Percentiles rank a stretch among this genome's conserved stretches.
Conservation (phyloP, 805 yeast genomes). For the Schwanniomyces yamadae region DNA sequence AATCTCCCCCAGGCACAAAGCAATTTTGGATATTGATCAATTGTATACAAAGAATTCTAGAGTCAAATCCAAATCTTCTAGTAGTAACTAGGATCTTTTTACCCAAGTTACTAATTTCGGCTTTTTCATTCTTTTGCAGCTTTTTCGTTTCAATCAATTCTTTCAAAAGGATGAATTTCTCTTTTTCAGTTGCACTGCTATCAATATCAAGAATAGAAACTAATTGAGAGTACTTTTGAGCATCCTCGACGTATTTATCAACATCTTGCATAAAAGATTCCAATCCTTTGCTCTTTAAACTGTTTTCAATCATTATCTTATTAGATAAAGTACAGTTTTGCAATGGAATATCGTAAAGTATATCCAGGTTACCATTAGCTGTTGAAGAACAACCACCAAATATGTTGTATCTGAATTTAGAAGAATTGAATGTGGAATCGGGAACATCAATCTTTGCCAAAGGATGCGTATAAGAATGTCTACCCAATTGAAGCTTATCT, state of each 20-base stretch:
- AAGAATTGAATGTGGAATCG: slow-evolving; percentile 3
- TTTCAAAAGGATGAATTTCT: too few relatives aligned
- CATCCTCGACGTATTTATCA: slow-evolving; percentile 15
- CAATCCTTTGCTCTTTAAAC: slow-evolving; percentile 15
- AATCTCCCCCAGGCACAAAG: slow-evolving; percentile 26
- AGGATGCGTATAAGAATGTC: slow-evolving; percentile 28
- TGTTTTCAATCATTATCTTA: slow-evolving; percentile 14
- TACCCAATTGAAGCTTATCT: slow-evolving; percentile 11
- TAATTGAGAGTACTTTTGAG: slow-evolving; percentile 25
- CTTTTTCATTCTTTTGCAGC: too few relatives aligned
- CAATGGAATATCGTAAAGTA: slow-evolving; percentile 26
- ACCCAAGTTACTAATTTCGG: too few relatives aligned
- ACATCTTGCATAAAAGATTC: slow-evolving; percentile 16
- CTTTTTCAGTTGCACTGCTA: slow-evolving; percentile 4
- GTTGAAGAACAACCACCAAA: background rate
- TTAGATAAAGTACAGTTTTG: slow-evolving; percentile 17
- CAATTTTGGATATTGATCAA: slow-evolving; percentile 22
- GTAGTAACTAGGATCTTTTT: slow-evolving; percentile 12
- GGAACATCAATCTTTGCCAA: slow-evolving; percentile 28
- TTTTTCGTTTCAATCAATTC: too few relatives aligned
- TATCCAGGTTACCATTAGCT: slow-evolving; percentile 9
- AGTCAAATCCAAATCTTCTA: slow-evolving; percentile 16
- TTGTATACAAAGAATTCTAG: slow-evolving; percentile 21
- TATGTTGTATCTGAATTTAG: background rate
- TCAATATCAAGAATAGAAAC: slow-evolving; percentile 10